These are phyloP conservation scores for Raphanus hybrid DNA, from an alignment of 441 rosid genomes.

Conservation along the genomic window DNA sequence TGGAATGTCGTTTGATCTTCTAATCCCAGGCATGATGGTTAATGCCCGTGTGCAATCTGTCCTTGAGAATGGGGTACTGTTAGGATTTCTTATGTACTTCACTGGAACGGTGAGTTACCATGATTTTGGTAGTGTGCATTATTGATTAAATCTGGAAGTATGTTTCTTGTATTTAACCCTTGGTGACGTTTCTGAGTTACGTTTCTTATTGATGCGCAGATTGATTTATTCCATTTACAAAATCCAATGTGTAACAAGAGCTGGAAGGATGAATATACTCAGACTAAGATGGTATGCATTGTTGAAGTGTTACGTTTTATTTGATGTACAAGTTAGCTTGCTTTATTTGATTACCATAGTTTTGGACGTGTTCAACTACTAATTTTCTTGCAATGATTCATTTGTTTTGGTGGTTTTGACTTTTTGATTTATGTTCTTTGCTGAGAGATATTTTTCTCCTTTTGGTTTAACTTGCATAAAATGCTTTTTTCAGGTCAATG, in stretches of 20 bases:
- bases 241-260: conserved; percentile 59
- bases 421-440: conserved; percentile 9
- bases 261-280: conserved; percentile 84
- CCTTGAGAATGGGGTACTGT: conserved; percentile 89
- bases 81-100: conserved; percentile 89
- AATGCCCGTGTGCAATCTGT: conserved; percentile 89
- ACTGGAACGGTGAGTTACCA: conserved; percentile 89
- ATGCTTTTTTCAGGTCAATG: conserved; percentile 69
- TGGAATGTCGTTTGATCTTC: conserved; percentile 95
- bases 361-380: background rate
- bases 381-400: background rate
- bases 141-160: conserved; percentile 12
- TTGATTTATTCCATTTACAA: conserved; percentile 83
- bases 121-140: conserved; percentile 20
- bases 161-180: conserved; percentile 13
- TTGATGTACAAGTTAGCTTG: background rate
- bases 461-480: conserved; percentile 1
- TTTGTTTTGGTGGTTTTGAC: background rate
- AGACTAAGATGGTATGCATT: conserved; percentile 72
- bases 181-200: conserved; percentile 9
- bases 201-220: conserved; percentile 56
- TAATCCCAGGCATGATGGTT: conserved; percentile 96
- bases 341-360: conserved; percentile 1
- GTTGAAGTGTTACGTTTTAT: background rate
- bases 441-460: background rate